A percentile compares a stretch with the other conserved stretches of the same genome.
Evolutionary conservation across 1,284 basidiomycete species (phyloP).

Genomic region (Somion occarium): DNA sequence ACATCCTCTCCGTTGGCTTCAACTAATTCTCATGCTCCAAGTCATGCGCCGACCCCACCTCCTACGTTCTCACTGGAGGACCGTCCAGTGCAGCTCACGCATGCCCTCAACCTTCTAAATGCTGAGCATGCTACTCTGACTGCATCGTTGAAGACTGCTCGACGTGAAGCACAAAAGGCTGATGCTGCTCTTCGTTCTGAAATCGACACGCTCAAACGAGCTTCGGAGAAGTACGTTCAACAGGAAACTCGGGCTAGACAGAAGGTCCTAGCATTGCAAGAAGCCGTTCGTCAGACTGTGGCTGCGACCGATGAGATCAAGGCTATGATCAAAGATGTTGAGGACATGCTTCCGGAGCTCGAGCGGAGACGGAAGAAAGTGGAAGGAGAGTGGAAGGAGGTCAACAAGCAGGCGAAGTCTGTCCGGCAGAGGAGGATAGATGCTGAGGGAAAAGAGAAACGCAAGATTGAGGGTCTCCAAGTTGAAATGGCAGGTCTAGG

Average conservation of each 20-base stretch:
- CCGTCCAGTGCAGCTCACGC: slow-evolving; percentile 53
- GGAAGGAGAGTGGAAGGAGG: slow-evolving; percentile 41
- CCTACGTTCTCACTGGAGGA: slow-evolving; percentile 47
- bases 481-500: slow-evolving; percentile 33
- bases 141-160: slow-evolving; percentile 57
- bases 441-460: slow-evolving; percentile 36
- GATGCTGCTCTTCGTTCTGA: slow-evolving; percentile 69
- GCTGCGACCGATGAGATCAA: slow-evolving; percentile 55
- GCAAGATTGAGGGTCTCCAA: slow-evolving; percentile 40
- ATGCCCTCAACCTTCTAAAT: slow-evolving; percentile 49
- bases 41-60: slow-evolving; percentile 19
- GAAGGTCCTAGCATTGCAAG: slow-evolving; percentile 72
- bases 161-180: slow-evolving; percentile 70
- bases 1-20: slow-evolving; percentile 1
- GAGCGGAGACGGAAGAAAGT: slow-evolving; percentile 36
- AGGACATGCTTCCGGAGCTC: slow-evolving; percentile 47
- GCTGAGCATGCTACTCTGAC: slow-evolving; percentile 58
- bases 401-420: slow-evolving; percentile 32
- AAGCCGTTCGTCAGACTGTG: slow-evolving; percentile 67
- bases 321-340: slow-evolving; percentile 42
- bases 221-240: slow-evolving; percentile 63
- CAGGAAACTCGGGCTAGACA: slow-evolving; percentile 66
- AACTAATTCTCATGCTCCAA: slow-evolving; percentile 8
- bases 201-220: slow-evolving; percentile 68
- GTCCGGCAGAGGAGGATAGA: slow-evolving; percentile 27